Conservation (phyloP, 1,139 yeast species). For the Candida frijolesensis region DNA sequence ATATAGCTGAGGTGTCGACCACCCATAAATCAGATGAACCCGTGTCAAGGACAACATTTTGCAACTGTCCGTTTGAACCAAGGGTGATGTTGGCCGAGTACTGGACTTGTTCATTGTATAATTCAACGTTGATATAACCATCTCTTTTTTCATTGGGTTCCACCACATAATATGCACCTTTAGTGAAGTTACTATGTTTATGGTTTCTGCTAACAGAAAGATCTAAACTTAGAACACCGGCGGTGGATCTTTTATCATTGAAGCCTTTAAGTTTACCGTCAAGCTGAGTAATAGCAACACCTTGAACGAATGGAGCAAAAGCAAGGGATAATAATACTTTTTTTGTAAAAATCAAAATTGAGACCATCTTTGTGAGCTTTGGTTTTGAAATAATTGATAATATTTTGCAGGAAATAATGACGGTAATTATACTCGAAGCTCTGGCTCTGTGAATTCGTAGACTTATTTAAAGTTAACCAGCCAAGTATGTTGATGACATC, state of each 20-base stretch:
- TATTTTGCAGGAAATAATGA: not conserved
- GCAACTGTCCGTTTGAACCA: constrained; percentile 23
- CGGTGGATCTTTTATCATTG: constrained; percentile 1
- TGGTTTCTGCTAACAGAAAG: not conserved
- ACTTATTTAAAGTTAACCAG: too few species aligned
- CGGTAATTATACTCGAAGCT: not conserved
- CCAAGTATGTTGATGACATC: too few species aligned
- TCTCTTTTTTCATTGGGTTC: not conserved
- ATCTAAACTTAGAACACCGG: not conserved
- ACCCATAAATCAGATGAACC: constrained; percentile 35
- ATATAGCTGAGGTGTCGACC: constrained; percentile 8
- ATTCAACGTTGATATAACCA: not conserved
- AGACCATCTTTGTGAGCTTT: constrained; percentile 3
- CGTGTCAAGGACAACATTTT: constrained; percentile 28
- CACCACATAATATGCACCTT: constrained; percentile 1
- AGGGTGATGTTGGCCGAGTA: constrained; percentile 15
- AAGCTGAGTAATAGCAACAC: constrained; percentile 3
- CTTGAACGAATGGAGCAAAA: constrained; percentile 7
- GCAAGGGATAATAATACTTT: constrained; percentile 7
- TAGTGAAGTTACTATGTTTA: not conserved
- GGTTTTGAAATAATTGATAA: not conserved
- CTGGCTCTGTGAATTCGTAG: too few species aligned
- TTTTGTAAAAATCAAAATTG: constrained; percentile 2
- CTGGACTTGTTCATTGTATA: constrained; percentile 1
- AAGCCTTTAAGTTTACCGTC: not conserved